Conservation (phyloP, 768 basidiomycete species). For the Mrakia blollopis region DNA sequence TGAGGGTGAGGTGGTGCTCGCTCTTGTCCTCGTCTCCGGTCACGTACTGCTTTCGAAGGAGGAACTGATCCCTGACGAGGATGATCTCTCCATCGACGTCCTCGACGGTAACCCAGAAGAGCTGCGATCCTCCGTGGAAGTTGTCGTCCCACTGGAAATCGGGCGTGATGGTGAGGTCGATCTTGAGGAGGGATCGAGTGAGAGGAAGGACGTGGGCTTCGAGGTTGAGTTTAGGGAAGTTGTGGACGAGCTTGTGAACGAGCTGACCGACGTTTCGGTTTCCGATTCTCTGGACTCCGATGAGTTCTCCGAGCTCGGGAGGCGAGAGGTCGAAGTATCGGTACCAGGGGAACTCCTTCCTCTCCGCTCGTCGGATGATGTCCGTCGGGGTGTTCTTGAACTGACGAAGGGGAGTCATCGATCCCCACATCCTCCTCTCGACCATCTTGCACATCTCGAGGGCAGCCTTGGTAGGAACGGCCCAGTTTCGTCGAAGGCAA, state of each 20-base stretch:
- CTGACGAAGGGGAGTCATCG: slow-evolving; percentile 94
- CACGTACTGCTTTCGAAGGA: slow-evolving; percentile 77
- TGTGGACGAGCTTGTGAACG: slow-evolving; percentile 88
- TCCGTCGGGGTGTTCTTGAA: slow-evolving; percentile 78
- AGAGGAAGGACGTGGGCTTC: slow-evolving; percentile 96
- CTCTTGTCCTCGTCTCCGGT: slow-evolving; percentile 65
- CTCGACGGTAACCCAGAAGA: slow-evolving; percentile 89
- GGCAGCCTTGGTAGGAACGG: slow-evolving; percentile 82
- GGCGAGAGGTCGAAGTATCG: slow-evolving; percentile 83
- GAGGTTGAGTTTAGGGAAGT: slow-evolving; percentile 88
- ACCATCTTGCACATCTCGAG: slow-evolving; percentile 96
- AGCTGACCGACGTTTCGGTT: slow-evolving; percentile 72
- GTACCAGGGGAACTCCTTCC: slow-evolving; percentile 98
- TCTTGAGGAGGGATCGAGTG: slow-evolving; percentile 82
- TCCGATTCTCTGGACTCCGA: slow-evolving; percentile 62
- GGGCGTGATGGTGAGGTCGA: slow-evolving; percentile 90
- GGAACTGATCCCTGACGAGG: slow-evolving; percentile 88
- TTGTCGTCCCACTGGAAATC: slow-evolving; percentile 98
- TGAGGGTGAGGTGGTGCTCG: slow-evolving; percentile 80
- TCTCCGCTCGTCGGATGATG: slow-evolving; percentile 69
- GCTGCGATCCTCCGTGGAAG: slow-evolving; percentile 79
- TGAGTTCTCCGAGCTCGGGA: slow-evolving; percentile 89
- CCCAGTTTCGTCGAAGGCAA: slow-evolving; percentile 97
- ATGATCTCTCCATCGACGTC: slow-evolving; percentile 96
- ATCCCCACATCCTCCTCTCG: slow-evolving; percentile 72